These are phyloP conservation scores for Pythium rishiriense DNA, from an alignment of 352 stramenopile species.

Conservation along the genomic window DNA sequence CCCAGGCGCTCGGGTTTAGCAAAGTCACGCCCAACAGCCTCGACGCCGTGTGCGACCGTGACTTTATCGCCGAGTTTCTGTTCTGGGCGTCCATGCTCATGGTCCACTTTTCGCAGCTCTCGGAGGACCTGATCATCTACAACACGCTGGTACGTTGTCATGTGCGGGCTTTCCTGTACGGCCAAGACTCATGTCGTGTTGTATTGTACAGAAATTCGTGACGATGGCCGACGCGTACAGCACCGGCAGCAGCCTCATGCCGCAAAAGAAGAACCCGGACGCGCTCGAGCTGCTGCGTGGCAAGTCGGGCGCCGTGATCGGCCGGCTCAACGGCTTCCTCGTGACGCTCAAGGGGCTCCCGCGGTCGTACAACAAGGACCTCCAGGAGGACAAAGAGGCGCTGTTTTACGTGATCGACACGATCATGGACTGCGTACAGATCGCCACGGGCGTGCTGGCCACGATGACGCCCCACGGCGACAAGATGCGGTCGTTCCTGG, in stretches of 20 bases:
- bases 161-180: neutral
- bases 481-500: conserved; percentile 94
- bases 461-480: conserved; percentile 96
- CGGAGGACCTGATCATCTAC: conserved; percentile 99
- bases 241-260: conserved; percentile 98
- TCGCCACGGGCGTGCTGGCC: conserved; percentile 95
- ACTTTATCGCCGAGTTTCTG: conserved; percentile 99
- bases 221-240: conserved; percentile 98
- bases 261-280: conserved; percentile 99
- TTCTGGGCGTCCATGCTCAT: conserved; percentile 97
- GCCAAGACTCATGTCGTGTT: neutral
- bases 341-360: conserved; percentile 96
- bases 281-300: conserved; percentile 97
- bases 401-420: conserved; percentile 98
- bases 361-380: conserved; percentile 99
- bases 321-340: conserved; percentile 94
- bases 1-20: conserved; percentile 92
- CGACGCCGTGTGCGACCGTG: conserved; percentile 97
- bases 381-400: conserved; percentile 99
- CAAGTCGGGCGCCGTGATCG: conserved; percentile 96
- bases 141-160: conserved; percentile 71
- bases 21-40: conserved; percentile 96
- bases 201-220: conserved; percentile 79
- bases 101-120: conserved; percentile 97
- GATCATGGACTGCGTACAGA: conserved; percentile 96